Evolutionary conservation across 805 yeast species (phyloP).

Genomic region (Phaffomyces antillensis): DNA sequence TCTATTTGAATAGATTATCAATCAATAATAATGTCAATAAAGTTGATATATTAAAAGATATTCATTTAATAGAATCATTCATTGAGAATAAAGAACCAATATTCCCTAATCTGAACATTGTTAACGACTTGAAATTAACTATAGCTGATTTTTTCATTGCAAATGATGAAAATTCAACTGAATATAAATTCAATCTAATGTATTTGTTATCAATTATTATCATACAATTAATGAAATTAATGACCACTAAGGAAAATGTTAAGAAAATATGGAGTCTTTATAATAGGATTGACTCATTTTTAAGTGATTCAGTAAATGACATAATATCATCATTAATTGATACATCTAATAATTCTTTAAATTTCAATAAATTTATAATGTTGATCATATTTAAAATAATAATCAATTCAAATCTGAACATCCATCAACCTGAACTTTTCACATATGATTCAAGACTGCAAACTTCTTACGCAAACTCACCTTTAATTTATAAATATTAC

Average conservation of each 20-base stretch:
- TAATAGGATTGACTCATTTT: neutral
- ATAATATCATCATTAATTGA: neutral
- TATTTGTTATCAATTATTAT: neutral
- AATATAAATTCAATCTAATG: neutral
- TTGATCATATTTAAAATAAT: slow-evolving; percentile 9
- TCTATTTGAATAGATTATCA: neutral
- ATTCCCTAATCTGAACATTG: neutral
- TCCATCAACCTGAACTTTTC: slow-evolving; percentile 12
- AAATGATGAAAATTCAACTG: neutral
- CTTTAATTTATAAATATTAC: slow-evolving; percentile 11
- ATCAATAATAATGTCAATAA: neutral
- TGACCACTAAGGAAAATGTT: neutral
- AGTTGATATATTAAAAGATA: slow-evolving; percentile 3
- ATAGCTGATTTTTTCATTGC: neutral
- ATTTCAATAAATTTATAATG: neutral
- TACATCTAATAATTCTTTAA: neutral
- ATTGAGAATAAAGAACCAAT: neutral
- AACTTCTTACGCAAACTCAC: neutral
- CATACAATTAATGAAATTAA: slow-evolving; percentile 2
- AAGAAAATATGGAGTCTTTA: neutral
- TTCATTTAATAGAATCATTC: slow-evolving; percentile 1
- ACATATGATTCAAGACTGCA: neutral
- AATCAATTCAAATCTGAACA: slow-evolving; percentile 15
- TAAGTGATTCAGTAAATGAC: neutral
- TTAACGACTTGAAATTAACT: neutral